Percentiles rank a stretch among this genome's conserved stretches.
phyloP scores from a whole-genome alignment of 345 rosid species.

The Hibiscus mutabilis region DNA sequence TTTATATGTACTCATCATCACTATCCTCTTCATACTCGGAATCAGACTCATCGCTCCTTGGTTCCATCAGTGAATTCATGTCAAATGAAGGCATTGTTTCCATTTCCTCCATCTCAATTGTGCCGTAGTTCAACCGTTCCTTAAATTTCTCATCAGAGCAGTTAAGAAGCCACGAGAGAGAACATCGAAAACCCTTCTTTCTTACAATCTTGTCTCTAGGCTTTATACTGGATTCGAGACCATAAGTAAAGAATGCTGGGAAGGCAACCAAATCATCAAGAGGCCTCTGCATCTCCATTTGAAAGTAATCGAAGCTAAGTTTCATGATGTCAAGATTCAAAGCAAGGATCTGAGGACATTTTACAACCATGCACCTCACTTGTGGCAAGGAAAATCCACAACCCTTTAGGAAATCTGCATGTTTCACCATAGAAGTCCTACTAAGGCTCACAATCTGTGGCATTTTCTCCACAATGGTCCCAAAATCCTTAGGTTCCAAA shows the following conservation, averaged over 20 bases:
- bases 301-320: constrained; percentile 62
- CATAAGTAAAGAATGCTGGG: constrained; percentile 83
- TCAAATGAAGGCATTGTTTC: constrained; percentile 61
- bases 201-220: constrained; percentile 59
- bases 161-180: constrained; percentile 86
- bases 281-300: constrained; percentile 65
- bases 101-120: constrained; percentile 75
- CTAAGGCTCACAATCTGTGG: constrained; percentile 72
- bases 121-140: constrained; percentile 79
- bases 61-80: constrained; percentile 56
- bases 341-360: constrained; percentile 89
- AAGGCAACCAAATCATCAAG: constrained; percentile 70
- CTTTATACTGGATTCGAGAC: constrained; percentile 72
- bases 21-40: constrained; percentile 54
- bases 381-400: constrained; percentile 61
- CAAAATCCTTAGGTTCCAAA: constrained; percentile 51
- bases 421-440: constrained; percentile 49
- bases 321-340: constrained; percentile 74
- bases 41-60: constrained; percentile 47
- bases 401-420: constrained; percentile 55
- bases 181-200: constrained; percentile 68
- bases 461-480: constrained; percentile 69
- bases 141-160: constrained; percentile 83
- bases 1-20: constrained; percentile 41
- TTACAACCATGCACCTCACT: constrained; percentile 59